A percentile compares a stretch with the other conserved stretches of the same genome.
phyloP scores from a whole-genome alignment of 169 alveolate genomes.

The Cyclospora cayetanensis region DNA sequence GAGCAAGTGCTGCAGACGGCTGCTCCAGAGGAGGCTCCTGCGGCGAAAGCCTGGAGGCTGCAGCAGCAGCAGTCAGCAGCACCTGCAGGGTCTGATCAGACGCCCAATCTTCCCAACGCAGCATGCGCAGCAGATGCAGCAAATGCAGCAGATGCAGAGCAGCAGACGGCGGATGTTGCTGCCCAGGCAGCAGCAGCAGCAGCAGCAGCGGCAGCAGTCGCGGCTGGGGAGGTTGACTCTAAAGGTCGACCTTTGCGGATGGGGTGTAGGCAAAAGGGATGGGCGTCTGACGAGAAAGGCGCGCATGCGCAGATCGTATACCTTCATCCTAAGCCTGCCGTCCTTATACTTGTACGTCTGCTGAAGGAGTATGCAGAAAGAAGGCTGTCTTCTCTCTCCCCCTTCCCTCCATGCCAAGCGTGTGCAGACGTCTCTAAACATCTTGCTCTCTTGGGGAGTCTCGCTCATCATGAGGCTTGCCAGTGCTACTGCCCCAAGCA shows the following conservation, averaged over 20 bases:
- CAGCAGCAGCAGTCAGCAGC: conserved; percentile 18
- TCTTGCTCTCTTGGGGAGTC: too few relatives aligned
- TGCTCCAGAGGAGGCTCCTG: background rate
- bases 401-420: too few relatives aligned
- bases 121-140: background rate
- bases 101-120: background rate
- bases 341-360: conserved; percentile 23
- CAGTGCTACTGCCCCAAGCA: background rate
- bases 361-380: background rate
- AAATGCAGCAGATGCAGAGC: background rate
- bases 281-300: conserved; percentile 62
- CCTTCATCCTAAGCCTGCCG: conserved; percentile 70
- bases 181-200: conserved; percentile 25
- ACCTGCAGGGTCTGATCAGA: background rate
- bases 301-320: conserved; percentile 61
- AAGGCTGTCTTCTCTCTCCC: too few relatives aligned
- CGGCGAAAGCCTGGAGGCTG: background rate
- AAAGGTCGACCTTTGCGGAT: background rate
- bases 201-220: background rate
- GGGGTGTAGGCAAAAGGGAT: conserved; percentile 55
- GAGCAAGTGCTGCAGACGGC: background rate
- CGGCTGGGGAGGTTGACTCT: background rate
- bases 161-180: background rate
- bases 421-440: too few relatives aligned
- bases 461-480: background rate